These are phyloP conservation scores for Epichloe sibirici DNA, from an alignment of 2,329 filamentous ascomycete genomes.

Conservation along the genomic window DNA sequence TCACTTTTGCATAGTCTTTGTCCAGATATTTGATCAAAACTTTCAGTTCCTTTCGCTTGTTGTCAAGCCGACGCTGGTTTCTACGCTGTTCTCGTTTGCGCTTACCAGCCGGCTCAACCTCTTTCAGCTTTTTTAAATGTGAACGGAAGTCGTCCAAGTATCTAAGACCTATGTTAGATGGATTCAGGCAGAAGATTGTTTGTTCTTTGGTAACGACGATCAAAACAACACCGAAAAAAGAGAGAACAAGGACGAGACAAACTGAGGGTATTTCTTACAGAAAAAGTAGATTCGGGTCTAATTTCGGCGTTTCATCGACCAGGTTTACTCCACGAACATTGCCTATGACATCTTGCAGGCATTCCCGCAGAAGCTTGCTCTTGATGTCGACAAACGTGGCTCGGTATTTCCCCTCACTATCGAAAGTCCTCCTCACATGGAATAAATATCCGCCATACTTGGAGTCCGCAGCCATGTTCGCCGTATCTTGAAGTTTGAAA, in stretches of 20 bases:
- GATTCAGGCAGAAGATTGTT: background rate
- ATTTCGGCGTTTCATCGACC: slow-evolving; percentile 64
- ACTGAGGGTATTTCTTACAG: slow-evolving; percentile 27
- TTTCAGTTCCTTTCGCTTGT: slow-evolving; percentile 55
- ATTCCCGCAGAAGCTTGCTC: slow-evolving; percentile 64
- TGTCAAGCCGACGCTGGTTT: slow-evolving; percentile 41
- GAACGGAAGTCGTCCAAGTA: slow-evolving; percentile 68
- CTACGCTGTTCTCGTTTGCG: slow-evolving; percentile 49
- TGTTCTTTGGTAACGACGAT: background rate
- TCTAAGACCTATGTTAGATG: slow-evolving; percentile 13
- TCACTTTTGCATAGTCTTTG: slow-evolving; percentile 65
- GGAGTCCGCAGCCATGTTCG: slow-evolving; percentile 29
- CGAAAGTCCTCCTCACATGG: slow-evolving; percentile 70
- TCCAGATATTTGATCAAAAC: slow-evolving; percentile 67
- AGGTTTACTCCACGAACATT: slow-evolving; percentile 48
- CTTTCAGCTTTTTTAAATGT: slow-evolving; percentile 52
- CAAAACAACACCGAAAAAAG: background rate
- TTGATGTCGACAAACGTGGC: slow-evolving; percentile 70
- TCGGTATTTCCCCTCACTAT: slow-evolving; percentile 71
- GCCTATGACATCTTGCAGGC: slow-evolving; percentile 30
- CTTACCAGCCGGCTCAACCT: slow-evolving; percentile 34
- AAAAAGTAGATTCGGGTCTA: slow-evolving; percentile 62
- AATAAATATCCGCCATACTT: slow-evolving; percentile 73
- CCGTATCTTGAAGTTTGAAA: slow-evolving; percentile 43
- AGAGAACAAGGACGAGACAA: background rate